Percentiles rank a stretch among this genome's conserved stretches.
Evolutionary conservation across 2,329 filamentous ascomycete genomes (phyloP).

Genomic region (Geosmithia morbida): DNA sequence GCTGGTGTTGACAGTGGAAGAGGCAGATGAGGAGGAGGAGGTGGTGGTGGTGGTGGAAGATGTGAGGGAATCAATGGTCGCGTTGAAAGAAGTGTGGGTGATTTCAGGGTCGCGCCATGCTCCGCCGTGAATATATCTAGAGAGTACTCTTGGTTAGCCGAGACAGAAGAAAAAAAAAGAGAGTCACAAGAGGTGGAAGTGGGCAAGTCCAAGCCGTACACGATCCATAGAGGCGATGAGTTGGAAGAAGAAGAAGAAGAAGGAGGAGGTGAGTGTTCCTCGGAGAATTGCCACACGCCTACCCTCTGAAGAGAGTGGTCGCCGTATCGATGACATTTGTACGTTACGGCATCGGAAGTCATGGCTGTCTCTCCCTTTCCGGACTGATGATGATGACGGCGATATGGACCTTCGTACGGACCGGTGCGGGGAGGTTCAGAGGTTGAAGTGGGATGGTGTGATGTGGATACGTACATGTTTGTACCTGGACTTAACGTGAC

Average conservation of each 20-base stretch:
- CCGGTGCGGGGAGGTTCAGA: neutral
- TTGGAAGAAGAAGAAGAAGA: too few species aligned
- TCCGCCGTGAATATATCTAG: constrained; percentile 44
- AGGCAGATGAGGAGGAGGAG: too few species aligned
- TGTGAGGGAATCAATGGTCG: constrained; percentile 27
- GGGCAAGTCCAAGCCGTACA: neutral
- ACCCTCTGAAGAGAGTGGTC: constrained; percentile 26
- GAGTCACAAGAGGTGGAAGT: neutral
- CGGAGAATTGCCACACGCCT: constrained; percentile 22
- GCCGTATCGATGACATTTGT: constrained; percentile 21
- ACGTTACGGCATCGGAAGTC: constrained; percentile 1
- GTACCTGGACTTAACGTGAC: neutral
- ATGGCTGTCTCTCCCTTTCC: too few species aligned
- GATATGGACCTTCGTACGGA: neutral
- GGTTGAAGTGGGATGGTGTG: neutral
- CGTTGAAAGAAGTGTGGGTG: constrained; percentile 27
- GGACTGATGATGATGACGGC: neutral
- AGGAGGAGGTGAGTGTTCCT: neutral
- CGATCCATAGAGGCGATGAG: neutral
- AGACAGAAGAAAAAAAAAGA: too few species aligned
- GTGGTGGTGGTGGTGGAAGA: too few species aligned
- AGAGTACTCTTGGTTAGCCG: too few species aligned
- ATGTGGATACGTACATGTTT: too few species aligned
- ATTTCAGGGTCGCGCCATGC: constrained; percentile 46
- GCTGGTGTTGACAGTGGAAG: constrained; percentile 7